Base-by-base conservation (phyloP, 129 eudicot species). In the Scalesia atractyloides region DNA sequence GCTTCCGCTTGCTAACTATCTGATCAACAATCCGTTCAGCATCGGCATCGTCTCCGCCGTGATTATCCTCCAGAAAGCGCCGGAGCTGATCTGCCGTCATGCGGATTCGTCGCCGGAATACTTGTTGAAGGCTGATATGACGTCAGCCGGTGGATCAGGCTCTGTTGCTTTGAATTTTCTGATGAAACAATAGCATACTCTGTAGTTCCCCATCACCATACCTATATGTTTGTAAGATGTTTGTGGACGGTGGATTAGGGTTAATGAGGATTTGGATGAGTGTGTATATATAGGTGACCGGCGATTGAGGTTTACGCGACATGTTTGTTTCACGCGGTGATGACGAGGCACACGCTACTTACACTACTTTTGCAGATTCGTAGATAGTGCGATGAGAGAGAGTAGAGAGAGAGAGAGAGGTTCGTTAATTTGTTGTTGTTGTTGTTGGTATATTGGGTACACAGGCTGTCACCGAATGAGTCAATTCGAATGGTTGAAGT, bases 61-160 rank as follows among this genome's bases (percentile, higher is more conserved):
- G 37, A 7, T 22, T 2, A 3, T 85, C 95, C 63, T 37, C 63
- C 49, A 87, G 69, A 78, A 91, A 91, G 66, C 77, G 83, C 70
- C 78, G 86, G 20, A 91, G 82, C 72, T 91, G 95, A 69, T 91
- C 95, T n/a, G 70, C 73, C 58, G 84, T 79, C 91, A 91, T 83
- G 65, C 85, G 81, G 41, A 62, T 11, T 53, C 94, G 12, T 89
- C 91, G 10, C 78, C 91, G 26, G 84, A 74, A 47, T 87, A 87
- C 12, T 80, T 77, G 4, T 9, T 44, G 76, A 91, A 91, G 0
- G 73, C 69, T 53, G 70, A 77, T 66, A 78, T 75, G n/a, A 91
- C 91, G 56, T 91, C 97, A 3, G 82, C 37, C 36, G 95, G 95
- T n/a, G 89, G 82, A 59, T 78, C 85, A 37, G 82, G 80, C 56